These are phyloP conservation scores for Acrocalymma vagum DNA, from an alignment of 2,329 filamentous ascomycete species.

Conservation along the genomic window DNA sequence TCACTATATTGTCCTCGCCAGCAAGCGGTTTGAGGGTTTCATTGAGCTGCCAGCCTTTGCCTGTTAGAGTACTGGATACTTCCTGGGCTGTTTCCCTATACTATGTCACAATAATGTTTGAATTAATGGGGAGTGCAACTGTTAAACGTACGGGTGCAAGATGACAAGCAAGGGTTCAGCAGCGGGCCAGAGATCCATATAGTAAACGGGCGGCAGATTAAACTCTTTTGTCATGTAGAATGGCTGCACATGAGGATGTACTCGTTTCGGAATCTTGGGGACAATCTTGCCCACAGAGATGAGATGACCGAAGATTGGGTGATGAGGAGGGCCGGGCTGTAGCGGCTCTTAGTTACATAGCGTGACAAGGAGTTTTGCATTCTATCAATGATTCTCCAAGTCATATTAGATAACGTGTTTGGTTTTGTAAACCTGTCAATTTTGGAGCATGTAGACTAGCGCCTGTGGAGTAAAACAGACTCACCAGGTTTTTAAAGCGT, in stretches of 20 bases:
- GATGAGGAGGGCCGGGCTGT: slow-evolving; percentile 48
- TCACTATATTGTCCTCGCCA: slow-evolving; percentile 48
- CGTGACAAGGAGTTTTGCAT: too few species aligned
- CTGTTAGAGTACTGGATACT: slow-evolving; percentile 38
- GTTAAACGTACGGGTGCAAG: slow-evolving; percentile 31
- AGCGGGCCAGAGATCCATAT: slow-evolving; percentile 51
- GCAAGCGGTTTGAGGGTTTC: slow-evolving; percentile 46
- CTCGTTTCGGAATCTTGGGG: slow-evolving; percentile 38
- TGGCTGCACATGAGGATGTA: slow-evolving; percentile 42
- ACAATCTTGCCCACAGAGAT: slow-evolving; percentile 42
- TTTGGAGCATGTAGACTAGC: too few species aligned
- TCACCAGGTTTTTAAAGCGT: slow-evolving; percentile 16
- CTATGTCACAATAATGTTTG: slow-evolving; percentile 1
- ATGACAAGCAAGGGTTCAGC: slow-evolving; percentile 41
- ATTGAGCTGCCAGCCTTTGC: slow-evolving; percentile 41
- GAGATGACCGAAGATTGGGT: slow-evolving; percentile 47
- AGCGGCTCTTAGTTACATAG: too few species aligned
- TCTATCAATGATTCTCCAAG: too few species aligned
- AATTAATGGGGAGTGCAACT: neutral
- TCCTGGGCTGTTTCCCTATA: slow-evolving; percentile 38
- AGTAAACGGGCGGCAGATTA: slow-evolving; percentile 47
- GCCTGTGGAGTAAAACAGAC: slow-evolving; percentile 1
- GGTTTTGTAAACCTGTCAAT: too few species aligned
- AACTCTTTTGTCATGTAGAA: slow-evolving; percentile 33
- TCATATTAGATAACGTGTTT: too few species aligned